Evolutionary conservation across 257 asterid species (phyloP), one percentile per base, ranked within the genome.

Genomic region (Solanum ossicruentum): DNA sequence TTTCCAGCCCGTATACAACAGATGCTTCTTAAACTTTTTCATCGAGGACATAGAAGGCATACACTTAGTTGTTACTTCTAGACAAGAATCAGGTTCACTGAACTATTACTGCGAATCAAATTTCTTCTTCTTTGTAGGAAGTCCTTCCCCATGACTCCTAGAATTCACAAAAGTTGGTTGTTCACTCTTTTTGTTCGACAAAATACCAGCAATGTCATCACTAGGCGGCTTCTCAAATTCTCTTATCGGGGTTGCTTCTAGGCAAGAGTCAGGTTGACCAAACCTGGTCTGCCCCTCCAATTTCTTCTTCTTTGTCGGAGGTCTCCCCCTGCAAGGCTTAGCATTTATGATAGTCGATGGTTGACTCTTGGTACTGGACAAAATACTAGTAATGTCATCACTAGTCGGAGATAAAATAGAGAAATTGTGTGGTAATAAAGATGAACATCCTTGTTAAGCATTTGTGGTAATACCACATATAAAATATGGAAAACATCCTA

Each of bases 1-100:
- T 80, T 89, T 87, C 98, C 98, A 96, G 71, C 93, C 95, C 88
- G 92, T 72, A 89, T 85, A 66, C 70, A 88, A 84, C 10, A 96
- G 91, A 90, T 94, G 98, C 54, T 87, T 89, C 83, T 90, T 88
- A 69, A 84, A 92, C 13, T 84, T 84, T 55, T 6, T 51, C 9
- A 18, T 36, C 43, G 49, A 51, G 83, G 61, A 13, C 3, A 21
- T 32, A 26, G 52, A 5, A 0, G 10, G 72, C 86, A 20, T 88
- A 83, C 73, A 88, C 83, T n/a, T n/a, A 60, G 85, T 28, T 66
- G 93, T 84, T 51, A 92, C 91, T 81, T 88, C 60, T 16, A 95
- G 97, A 86, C 83, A 87, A 60, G n/a, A 54, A 65, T 87, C 91
- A 36, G 93, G 87, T 75, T 89, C 94, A 65, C 91, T 47, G 54